Percentiles rank a stretch among this genome's conserved stretches.
phyloP scores from a whole-genome alignment of 352 stramenopile species.

The Phytophthora meadii region DNA sequence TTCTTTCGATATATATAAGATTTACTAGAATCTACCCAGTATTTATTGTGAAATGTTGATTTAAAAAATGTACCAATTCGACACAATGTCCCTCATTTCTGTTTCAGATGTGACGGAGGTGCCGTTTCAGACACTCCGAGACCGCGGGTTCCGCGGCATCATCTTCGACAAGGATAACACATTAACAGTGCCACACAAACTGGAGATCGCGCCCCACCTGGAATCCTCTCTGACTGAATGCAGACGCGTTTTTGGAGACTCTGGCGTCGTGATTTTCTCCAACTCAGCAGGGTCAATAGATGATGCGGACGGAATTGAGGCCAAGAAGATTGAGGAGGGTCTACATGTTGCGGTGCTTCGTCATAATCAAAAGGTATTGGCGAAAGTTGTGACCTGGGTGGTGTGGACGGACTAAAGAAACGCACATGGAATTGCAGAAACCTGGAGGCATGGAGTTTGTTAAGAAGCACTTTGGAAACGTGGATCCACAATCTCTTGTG shows the following conservation, averaged over 20 bases:
- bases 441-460: conserved; percentile 91
- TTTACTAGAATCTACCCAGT: background rate
- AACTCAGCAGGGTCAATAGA: conserved; percentile 96
- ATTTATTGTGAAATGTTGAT: conserved; percentile 6
- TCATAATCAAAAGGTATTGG: conserved; percentile 88
- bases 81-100: background rate
- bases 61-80: background rate
- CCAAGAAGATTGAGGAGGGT: conserved; percentile 76
- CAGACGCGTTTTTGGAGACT: conserved; percentile 90
- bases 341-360: conserved; percentile 90
- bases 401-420: background rate
- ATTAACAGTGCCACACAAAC: conserved; percentile 92
- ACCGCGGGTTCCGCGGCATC: conserved; percentile 91
- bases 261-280: conserved; percentile 93
- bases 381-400: background rate
- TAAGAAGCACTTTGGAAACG: conserved; percentile 81
- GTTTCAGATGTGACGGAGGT: conserved; percentile 81
- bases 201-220: conserved; percentile 82
- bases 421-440: conserved; percentile 72
- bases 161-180: conserved; percentile 99
- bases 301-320: conserved; percentile 86
- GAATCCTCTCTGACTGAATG: conserved; percentile 72
- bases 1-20: conserved; percentile 2
- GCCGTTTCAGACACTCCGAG: conserved; percentile 75
- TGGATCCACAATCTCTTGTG: conserved; percentile 85